phyloP scores from a whole-genome alignment of 2,329 filamentous ascomycete species.

The Alternaria longipes region DNA sequence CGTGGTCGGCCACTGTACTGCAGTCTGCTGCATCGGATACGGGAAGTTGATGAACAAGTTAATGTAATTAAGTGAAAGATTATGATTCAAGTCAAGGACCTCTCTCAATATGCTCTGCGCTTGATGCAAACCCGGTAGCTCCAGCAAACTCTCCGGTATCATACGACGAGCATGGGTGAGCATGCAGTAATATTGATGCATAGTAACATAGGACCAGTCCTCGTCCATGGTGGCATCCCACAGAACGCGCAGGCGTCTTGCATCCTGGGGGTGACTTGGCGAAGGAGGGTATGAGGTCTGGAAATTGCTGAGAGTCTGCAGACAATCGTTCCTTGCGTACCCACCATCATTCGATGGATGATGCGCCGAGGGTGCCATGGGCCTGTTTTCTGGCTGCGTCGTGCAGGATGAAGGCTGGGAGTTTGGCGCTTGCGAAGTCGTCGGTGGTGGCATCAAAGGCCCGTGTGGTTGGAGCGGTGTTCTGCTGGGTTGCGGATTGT shows the following conservation, averaged over 20 bases:
- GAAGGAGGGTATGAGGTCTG: not conserved
- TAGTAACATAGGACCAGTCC: conserved; percentile 43
- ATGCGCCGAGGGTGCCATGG: not conserved
- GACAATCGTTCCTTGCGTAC: conserved; percentile 26
- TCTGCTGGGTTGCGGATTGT: not conserved
- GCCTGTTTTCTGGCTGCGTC: not conserved
- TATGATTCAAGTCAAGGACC: conserved; percentile 59
- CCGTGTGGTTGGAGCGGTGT: conserved; percentile 15
- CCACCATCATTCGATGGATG: conserved; percentile 9
- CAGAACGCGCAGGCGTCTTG: conserved; percentile 34
- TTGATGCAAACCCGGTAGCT: conserved; percentile 38
- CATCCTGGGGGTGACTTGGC: conserved; percentile 12
- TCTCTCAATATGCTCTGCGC: conserved; percentile 52
- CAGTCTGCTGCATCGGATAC: conserved; percentile 35
- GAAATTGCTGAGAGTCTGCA: conserved; percentile 17
- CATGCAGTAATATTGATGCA: conserved; percentile 45
- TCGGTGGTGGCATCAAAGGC: conserved; percentile 7
- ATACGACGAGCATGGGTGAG: conserved; percentile 40
- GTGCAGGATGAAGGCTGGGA: not conserved
- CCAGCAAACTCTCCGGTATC: conserved; percentile 52
- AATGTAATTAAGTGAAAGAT: conserved; percentile 53
- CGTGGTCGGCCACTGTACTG: conserved; percentile 31
- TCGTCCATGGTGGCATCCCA: conserved; percentile 46
- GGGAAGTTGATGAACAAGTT: conserved; percentile 62
- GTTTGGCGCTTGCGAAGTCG: not conserved